These are phyloP conservation scores for Rhytidiadelphus loreus DNA, from an alignment of 225 moss, liverwort and hornwort genomes.

Conservation along the genomic window DNA sequence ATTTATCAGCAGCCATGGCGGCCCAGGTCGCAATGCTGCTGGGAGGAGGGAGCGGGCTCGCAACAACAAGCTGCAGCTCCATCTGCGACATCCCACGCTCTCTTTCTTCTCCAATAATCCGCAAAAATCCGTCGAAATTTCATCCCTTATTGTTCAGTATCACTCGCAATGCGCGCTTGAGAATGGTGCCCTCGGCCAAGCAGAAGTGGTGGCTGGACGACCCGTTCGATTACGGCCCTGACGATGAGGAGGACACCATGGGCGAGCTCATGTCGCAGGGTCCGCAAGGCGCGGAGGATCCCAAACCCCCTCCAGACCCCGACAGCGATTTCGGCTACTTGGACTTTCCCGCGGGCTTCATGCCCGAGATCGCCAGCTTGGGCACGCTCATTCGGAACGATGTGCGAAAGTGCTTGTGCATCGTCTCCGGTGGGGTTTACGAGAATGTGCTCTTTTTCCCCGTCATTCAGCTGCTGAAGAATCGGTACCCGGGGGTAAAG, in stretches of 20 bases:
- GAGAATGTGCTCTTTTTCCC: conserved; percentile 91
- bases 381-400: conserved; percentile 66
- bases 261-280: conserved; percentile 65
- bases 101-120: not conserved
- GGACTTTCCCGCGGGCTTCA: conserved; percentile 63
- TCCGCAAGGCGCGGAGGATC: conserved; percentile 44
- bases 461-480: conserved; percentile 66
- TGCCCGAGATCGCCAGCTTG: conserved; percentile 55
- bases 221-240: conserved; percentile 57
- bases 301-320: conserved; percentile 7
- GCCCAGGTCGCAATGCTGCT: conserved; percentile 6
- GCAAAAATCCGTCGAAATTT: conserved; percentile 12
- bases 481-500: conserved; percentile 73
- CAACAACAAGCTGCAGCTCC: not conserved
- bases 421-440: conserved; percentile 74
- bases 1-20: conserved; percentile 8
- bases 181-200: not conserved
- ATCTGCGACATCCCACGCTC: not conserved
- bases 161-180: not conserved
- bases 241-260: conserved; percentile 47
- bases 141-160: not conserved
- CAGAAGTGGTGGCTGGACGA: conserved; percentile 61
- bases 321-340: conserved; percentile 42
- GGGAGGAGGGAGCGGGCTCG: not conserved
- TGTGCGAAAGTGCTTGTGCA: conserved; percentile 64